Evolutionary conservation across 352 stramenopile species (phyloP).

Genomic region (Achlya hypogyna): DNA sequence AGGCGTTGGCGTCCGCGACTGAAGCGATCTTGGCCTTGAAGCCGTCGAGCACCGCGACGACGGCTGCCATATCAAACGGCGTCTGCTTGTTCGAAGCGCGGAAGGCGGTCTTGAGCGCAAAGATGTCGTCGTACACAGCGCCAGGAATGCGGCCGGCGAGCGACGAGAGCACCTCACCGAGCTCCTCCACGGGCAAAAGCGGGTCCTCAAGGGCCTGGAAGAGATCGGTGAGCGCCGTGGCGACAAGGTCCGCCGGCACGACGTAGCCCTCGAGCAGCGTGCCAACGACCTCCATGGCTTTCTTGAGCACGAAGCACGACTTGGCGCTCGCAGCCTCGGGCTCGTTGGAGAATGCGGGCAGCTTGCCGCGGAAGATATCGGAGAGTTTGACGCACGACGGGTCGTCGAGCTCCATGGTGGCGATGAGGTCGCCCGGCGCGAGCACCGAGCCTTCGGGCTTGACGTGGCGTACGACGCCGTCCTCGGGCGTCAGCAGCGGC

Average conservation of each 20-base stretch:
- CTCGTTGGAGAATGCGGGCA: slow-evolving; percentile 29
- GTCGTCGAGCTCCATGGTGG: slow-evolving; percentile 96
- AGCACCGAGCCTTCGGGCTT: slow-evolving; percentile 95
- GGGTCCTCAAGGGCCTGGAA: slow-evolving; percentile 57
- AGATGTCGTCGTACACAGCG: slow-evolving; percentile 86
- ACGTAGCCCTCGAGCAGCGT: slow-evolving; percentile 93
- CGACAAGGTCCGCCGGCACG: slow-evolving; percentile 72
- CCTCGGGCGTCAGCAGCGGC: slow-evolving; percentile 95
- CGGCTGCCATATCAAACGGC: slow-evolving; percentile 45
- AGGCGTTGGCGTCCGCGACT: slow-evolving; percentile 50
- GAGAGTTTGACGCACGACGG: slow-evolving; percentile 93
- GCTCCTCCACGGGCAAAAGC: slow-evolving; percentile 87
- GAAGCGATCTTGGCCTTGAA: slow-evolving; percentile 48
- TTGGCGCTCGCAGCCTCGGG: slow-evolving; percentile 14
- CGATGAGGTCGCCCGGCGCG: slow-evolving; percentile 93
- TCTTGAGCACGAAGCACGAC: slow-evolving; percentile 33
- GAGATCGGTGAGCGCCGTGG: slow-evolving; percentile 80
- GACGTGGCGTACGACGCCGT: slow-evolving; percentile 91
- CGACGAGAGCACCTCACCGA: slow-evolving; percentile 95
- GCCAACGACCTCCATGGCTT: slow-evolving; percentile 77
- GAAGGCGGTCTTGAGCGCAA: slow-evolving; percentile 67
- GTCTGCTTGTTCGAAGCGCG: slow-evolving; percentile 40
- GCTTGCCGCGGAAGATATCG: slow-evolving; percentile 84
- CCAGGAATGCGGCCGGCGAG: slow-evolving; percentile 94
- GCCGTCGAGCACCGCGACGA: slow-evolving; percentile 51